Base-by-base conservation (phyloP, 1,284 basidiomycete species). In the Naganishia liquefaciens region DNA sequence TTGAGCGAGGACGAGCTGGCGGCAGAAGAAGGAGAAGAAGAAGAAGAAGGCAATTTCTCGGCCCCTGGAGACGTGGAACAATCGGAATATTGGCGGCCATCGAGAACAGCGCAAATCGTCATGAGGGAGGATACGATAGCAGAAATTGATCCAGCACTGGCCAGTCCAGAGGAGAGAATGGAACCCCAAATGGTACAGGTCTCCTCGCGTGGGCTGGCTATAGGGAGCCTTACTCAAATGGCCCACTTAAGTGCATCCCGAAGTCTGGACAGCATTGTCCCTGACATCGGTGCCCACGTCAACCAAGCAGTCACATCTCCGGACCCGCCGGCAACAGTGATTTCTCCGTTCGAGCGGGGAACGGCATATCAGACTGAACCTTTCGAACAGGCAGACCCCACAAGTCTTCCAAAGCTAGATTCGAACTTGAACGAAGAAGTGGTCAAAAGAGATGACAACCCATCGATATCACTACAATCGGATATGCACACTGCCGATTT, bases 1-100 rank as follows among this genome's bases (percentile, higher is more conserved):
- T 19, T n/a, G 19, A 53, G 30, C 51, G 51, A 53, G 21, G 57
- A 60, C 30, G 57, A 60, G 50, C 21, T 60, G 10, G 57, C 46
- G 11, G 57, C 39, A 25, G 57, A 50, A 19, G 46, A 60, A 7
- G 39, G n/a, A 23, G 37, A n/a, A 13, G 57, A 50, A 25, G 57
- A 50, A 19, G 46, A 60, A 7, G 39, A 28, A 23, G 37, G 49
- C 25, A 30, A 50, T 23, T 19, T 6, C 23, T 47, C n/a, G 46
- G 33, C 39, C 17, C 13, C 46, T n/a, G 43, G 17, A 19, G 28
- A 57, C 27, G 42, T 44, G 5, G 27, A 40, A 21, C 27, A 33
- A 21, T 19, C 15, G 27, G 10, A 6, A 23, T 30, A 19, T 19
- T 13, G 28, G 25, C 7, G 11, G 9, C 42, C 28, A 46, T 43